Conservation (phyloP, 495 filamentous ascomycete genomes). For the Geopyxis carbonaria region DNA sequence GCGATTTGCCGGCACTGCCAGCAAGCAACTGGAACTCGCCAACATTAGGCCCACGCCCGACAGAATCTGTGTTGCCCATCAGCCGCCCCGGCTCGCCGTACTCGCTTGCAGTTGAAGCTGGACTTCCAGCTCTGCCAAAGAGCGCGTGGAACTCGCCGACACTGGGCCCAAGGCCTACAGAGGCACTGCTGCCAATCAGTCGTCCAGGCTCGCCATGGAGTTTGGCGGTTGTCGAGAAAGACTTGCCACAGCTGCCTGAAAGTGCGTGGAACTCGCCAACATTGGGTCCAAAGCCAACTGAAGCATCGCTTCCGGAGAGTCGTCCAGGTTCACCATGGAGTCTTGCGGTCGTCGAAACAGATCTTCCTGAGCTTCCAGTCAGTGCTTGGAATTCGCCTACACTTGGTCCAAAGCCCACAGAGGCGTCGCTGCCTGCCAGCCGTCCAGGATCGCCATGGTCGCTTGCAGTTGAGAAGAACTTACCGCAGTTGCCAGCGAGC, state of each 20-base stretch:
- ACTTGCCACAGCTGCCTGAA: background rate
- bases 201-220: constrained; percentile 8
- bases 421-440: constrained; percentile 1
- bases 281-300: background rate
- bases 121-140: background rate
- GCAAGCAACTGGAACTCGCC: constrained; percentile 3
- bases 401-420: background rate
- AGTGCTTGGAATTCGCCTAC: background rate
- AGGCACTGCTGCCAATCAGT: constrained; percentile 5
- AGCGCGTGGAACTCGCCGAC: constrained; percentile 5
- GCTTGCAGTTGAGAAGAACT: background rate
- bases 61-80: background rate
- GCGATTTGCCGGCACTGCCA: background rate
- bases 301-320: background rate
- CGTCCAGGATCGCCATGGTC: background rate
- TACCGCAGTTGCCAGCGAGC: constrained; percentile 1
- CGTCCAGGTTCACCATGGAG: background rate
- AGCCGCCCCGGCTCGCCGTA: constrained; percentile 4
- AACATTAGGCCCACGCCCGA: constrained; percentile 1
- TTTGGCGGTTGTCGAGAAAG: background rate
- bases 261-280: constrained; percentile 6
- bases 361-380: constrained; percentile 3
- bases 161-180: background rate
- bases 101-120: background rate
- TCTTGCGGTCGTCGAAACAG: background rate